Base-by-base conservation (phyloP, 2,329 filamentous ascomycete genomes). In the Colletotrichum tanaceti region DNA sequence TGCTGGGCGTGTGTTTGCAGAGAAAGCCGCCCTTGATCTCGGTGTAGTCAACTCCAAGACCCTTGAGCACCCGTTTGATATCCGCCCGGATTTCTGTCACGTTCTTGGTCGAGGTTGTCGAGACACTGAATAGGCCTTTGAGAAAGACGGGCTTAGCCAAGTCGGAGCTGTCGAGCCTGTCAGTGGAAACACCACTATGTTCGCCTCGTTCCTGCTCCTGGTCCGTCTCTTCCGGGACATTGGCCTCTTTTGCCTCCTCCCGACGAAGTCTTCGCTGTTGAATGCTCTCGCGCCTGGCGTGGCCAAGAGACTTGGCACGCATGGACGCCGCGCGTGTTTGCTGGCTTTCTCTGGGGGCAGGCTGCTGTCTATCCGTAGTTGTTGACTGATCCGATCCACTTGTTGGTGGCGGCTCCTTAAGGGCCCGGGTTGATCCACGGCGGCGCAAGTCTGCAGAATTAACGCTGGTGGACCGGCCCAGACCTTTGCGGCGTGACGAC, bases 41-140 rank as follows among this genome's bases (percentile, higher is more conserved):
- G 4, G 86, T 89, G 77, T 93, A 98, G 14, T 97, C 92, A n/a
- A 98, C 93, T 18, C 93, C 92, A 18, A 98, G 87, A 77, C 95
- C 91, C 73, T 90, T 91, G 60, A 99, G 82, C 3, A 98, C 96
- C 58, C 95, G 88, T 76, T 97, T 97, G 73, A 99, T 93, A 76
- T 99, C 96, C 7, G 89, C 84, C 46, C 95, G 90, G 71, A 99
- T 99, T 68, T 93, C 89, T 1, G 90, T 84, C 13, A 98, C 88
- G 1, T 95, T 93, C 77, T 97, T 97, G 76, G 91, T 96, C 66
- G 94, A 98, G 7, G 96, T 99, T 0, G 96, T 99, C 4, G 93
- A 97, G 62, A 98, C 96, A 75, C 95, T 98, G 82, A 99, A 98
- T 20, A 99, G 85, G 5, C 96, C 96, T 80, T 98, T 99, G 65